phyloP scores from a whole-genome alignment of 2,329 filamentous ascomycete species.

The Bipolaris victoriae region DNA sequence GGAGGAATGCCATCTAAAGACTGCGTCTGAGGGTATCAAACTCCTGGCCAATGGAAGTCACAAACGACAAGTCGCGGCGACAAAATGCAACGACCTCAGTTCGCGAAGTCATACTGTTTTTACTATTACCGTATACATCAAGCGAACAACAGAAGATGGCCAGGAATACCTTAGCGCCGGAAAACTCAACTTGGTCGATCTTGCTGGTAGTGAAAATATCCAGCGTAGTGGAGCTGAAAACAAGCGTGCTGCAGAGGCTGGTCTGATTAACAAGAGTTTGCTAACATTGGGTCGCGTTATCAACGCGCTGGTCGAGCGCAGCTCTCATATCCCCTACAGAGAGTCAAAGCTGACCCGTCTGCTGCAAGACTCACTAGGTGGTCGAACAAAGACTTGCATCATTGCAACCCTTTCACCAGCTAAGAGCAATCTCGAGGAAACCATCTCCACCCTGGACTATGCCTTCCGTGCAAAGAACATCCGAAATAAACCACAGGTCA shows the following conservation, averaged over 20 bases:
- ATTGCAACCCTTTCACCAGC: slow-evolving; percentile 96
- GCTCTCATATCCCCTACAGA: slow-evolving; percentile 86
- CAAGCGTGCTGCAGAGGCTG: slow-evolving; percentile 93
- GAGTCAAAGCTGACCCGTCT: slow-evolving; percentile 96
- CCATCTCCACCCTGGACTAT: slow-evolving; percentile 96
- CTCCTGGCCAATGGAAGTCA: slow-evolving; percentile 87
- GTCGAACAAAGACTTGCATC: slow-evolving; percentile 96
- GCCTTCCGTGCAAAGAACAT: slow-evolving; percentile 99
- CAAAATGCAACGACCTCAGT: slow-evolving; percentile 99
- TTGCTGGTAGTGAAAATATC: slow-evolving; percentile 97
- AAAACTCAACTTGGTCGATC: slow-evolving; percentile 94
- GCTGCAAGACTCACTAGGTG: slow-evolving; percentile 94
- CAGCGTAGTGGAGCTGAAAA: slow-evolving; percentile 96
- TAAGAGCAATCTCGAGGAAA: slow-evolving; percentile 95
- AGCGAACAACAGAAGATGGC: slow-evolving; percentile 78
- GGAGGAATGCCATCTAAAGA: slow-evolving; percentile 94
- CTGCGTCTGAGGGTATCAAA: slow-evolving; percentile 82
- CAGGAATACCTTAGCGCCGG: slow-evolving; percentile 90
- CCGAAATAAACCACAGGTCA: slow-evolving; percentile 94
- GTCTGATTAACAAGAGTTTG: slow-evolving; percentile 96
- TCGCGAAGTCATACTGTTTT: slow-evolving; percentile 98
- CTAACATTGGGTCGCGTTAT: slow-evolving; percentile 95
- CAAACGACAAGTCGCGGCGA: slow-evolving; percentile 96
- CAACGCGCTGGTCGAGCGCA: slow-evolving; percentile 91
- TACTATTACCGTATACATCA: slow-evolving; percentile 90